phyloP scores from a whole-genome alignment of 768 basidiomycete species.

The Cubamyces lactineus region DNA sequence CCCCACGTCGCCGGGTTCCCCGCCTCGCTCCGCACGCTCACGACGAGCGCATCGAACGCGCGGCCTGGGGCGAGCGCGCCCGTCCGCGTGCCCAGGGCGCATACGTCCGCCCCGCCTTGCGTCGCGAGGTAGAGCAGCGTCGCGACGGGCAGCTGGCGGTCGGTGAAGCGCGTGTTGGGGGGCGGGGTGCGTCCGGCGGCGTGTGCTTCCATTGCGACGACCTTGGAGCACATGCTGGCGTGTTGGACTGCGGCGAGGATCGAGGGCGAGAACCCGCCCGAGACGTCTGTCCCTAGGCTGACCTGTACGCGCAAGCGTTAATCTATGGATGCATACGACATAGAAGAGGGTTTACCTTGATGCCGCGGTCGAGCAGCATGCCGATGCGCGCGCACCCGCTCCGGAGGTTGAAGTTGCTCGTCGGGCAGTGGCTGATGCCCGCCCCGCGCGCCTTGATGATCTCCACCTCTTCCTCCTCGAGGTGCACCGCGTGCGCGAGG shows the following conservation, averaged over 20 bases:
- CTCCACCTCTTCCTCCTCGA: constrained; percentile 72
- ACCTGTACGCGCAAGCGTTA: constrained; percentile 54
- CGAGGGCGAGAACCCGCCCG: constrained; percentile 84
- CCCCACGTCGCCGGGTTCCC: constrained; percentile 65
- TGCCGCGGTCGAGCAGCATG: constrained; percentile 75
- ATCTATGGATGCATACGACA: background rate
- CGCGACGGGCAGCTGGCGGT: constrained; percentile 69
- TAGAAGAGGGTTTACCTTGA: constrained; percentile 62
- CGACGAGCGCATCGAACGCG: constrained; percentile 86
- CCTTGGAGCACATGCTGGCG: constrained; percentile 81
- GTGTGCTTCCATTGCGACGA: constrained; percentile 55
- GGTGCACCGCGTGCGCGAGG: constrained; percentile 84
- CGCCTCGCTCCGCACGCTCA: constrained; percentile 56
- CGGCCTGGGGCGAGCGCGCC: constrained; percentile 84
- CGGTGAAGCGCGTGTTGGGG: constrained; percentile 43
- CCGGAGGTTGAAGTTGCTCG: constrained; percentile 88
- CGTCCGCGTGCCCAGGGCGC: constrained; percentile 63
- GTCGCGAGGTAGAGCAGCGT: constrained; percentile 91
- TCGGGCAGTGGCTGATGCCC: constrained; percentile 92
- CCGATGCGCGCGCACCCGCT: constrained; percentile 86
- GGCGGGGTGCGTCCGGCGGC: background rate
- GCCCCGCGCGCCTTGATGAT: constrained; percentile 66
- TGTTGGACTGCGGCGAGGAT: constrained; percentile 77
- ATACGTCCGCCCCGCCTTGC: constrained; percentile 86
- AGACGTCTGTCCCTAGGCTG: constrained; percentile 92